Conservation (phyloP, 2,329 filamentous ascomycete species). For the Beauveria caledonica region DNA sequence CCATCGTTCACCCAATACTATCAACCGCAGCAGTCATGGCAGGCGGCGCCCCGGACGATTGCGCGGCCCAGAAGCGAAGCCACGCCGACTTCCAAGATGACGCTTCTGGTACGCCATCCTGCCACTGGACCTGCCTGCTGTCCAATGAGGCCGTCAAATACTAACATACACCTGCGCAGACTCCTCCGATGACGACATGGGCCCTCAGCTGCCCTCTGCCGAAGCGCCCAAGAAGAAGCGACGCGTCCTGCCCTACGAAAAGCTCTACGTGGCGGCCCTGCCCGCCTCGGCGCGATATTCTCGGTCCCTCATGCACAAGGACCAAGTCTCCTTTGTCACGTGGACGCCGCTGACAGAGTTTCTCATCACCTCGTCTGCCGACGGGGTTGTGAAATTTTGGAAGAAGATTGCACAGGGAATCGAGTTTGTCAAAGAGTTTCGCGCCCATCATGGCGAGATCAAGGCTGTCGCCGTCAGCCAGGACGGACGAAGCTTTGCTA, state of each 20-base stretch:
- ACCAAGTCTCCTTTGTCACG: slow-evolving; percentile 80
- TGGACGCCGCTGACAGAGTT: slow-evolving; percentile 91
- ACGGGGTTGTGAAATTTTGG: slow-evolving; percentile 99
- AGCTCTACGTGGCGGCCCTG: slow-evolving; percentile 85
- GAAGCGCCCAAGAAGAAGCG: slow-evolving; percentile 82
- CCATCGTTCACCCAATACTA: not conserved
- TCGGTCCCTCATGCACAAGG: slow-evolving; percentile 97
- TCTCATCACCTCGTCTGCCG: slow-evolving; percentile 83
- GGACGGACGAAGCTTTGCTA: slow-evolving; percentile 90
- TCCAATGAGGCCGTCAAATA: not conserved
- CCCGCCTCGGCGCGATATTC: slow-evolving; percentile 77
- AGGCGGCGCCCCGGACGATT: slow-evolving; percentile 24
- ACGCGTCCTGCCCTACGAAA: slow-evolving; percentile 85
- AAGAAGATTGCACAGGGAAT: slow-evolving; percentile 87
- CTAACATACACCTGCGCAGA: slow-evolving; percentile 5
- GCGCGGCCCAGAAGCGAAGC: slow-evolving; percentile 37
- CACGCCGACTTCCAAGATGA: slow-evolving; percentile 46
- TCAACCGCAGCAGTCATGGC: slow-evolving; percentile 16
- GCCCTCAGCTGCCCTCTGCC: slow-evolving; percentile 77
- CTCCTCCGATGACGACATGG: slow-evolving; percentile 87
- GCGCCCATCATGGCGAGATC: slow-evolving; percentile 80
- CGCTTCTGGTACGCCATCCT: slow-evolving; percentile 30
- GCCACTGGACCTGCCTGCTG: slow-evolving; percentile 28
- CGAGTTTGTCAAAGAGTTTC: slow-evolving; percentile 98
- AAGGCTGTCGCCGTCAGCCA: slow-evolving; percentile 74